Evolutionary conservation across 2,329 filamentous ascomycete species (phyloP), one percentile per base, ranked within the genome.

Genomic region (Cordyceps javanica): DNA sequence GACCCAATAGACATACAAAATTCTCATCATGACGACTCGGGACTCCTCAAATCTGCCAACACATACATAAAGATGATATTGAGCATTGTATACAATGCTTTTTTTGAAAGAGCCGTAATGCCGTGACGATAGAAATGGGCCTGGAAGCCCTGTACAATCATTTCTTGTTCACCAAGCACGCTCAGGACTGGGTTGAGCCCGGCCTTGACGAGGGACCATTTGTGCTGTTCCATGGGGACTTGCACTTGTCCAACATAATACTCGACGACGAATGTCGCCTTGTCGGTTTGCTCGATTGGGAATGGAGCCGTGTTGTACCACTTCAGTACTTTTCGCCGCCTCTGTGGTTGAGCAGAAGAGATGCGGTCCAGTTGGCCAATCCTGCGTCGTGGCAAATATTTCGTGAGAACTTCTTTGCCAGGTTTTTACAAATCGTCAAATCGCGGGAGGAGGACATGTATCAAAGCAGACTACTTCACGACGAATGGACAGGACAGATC

Each of bases 241-340:
- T 62, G n/a, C 23, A 51, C 38, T 52, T 53, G 23, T 44, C 25
- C n/a, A 62, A 61, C 28, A 9, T 57, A n/a, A 38, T 62, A 16
- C 50, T 62, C 8, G 54, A 62, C 14, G 46, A 61, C 9, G 26
- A 55, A 3, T 52, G 56, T 57, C 46, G 55, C 16, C 46, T 62
- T 9, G 32, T 38, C 5, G 59, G 44, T 2, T 50, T 62, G 26
- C 34, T 62, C 2, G 61, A 62, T 41, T 62, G 61, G 61, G 61
- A 62, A 46, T 62, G 61, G 55, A 63, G 62, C 28, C 60, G 59
- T 3, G 55, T 63, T n/a, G 60, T 63, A 1, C 62, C 62, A 10
- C n/a, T 55, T 3, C 62, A 63, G 25, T 60, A 56, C 36, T 57
- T 46, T 13, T 62, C 6, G 13, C 61, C 61, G 19, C 61, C 59